phyloP scores from a whole-genome alignment of 179 eudicot species.

The Spergularia azorica region DNA sequence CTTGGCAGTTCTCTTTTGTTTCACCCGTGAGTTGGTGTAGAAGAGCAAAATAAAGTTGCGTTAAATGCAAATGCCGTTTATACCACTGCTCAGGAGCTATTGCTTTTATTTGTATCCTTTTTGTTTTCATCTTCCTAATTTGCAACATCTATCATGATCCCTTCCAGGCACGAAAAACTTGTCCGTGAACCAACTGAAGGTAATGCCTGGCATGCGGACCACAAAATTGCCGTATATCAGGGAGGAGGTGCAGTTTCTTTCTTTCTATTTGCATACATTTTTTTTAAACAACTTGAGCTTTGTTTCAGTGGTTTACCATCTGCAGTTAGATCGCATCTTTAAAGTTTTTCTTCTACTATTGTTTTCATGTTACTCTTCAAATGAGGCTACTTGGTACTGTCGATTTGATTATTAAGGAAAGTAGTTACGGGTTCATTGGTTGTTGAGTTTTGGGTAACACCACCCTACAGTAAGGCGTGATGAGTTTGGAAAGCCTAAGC shows the following conservation, averaged over 20 bases:
- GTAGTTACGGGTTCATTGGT: too few species aligned
- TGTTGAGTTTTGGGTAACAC: too few species aligned
- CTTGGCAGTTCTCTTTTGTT: neutral
- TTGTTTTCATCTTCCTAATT: neutral
- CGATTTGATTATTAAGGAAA: too few species aligned
- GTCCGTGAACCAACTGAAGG: constrained; percentile 87
- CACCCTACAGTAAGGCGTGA: too few species aligned
- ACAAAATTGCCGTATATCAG: constrained; percentile 73
- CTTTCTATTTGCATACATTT: constrained; percentile 18
- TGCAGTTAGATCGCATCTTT: neutral
- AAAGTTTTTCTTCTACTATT: neutral
- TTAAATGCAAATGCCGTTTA: neutral
- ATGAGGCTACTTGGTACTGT: too few species aligned
- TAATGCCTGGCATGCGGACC: constrained; percentile 99
- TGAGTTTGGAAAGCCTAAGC: too few species aligned
- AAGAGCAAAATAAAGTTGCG: neutral
- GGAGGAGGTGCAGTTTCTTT: constrained; percentile 76
- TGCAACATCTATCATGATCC: constrained; percentile 5
- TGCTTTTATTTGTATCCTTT: neutral
- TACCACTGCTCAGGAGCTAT: neutral
- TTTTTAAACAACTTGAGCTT: neutral
- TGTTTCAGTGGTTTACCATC: neutral
- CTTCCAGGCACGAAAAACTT: constrained; percentile 71
- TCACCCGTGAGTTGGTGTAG: neutral
- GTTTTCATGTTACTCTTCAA: neutral